Evolutionary conservation across 495 filamentous ascomycete genomes (phyloP).

Genomic region (Venustampulla echinocandica): DNA sequence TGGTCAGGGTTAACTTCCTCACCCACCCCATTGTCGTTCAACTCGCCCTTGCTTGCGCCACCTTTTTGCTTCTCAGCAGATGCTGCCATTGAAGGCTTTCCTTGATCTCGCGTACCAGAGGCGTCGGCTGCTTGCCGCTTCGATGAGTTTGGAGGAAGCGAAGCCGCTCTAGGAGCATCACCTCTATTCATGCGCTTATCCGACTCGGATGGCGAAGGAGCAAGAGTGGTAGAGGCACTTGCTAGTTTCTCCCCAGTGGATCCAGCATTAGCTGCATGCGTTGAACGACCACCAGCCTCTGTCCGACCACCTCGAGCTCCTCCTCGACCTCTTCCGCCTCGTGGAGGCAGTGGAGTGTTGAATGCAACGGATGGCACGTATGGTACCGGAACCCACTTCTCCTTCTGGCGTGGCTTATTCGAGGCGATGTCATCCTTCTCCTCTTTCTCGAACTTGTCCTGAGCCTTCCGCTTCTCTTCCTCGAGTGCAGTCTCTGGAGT

Average conservation of each 20-base stretch:
- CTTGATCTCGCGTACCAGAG: constrained; percentile 32
- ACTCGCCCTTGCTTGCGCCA: constrained; percentile 11
- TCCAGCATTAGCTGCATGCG: constrained; percentile 35
- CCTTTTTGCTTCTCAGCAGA: constrained; percentile 30
- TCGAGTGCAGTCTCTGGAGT: constrained; percentile 74
- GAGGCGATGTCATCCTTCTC: constrained; percentile 42
- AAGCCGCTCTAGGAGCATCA: constrained; percentile 16
- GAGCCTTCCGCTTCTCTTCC: constrained; percentile 59
- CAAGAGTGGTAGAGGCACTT: not conserved
- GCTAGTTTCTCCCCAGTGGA: constrained; percentile 34
- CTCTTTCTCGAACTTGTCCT: constrained; percentile 58
- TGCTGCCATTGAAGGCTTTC: constrained; percentile 28
- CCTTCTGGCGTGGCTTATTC: constrained; percentile 51
- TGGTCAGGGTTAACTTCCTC: constrained; percentile 7
- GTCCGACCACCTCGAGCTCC: constrained; percentile 39
- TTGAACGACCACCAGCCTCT: constrained; percentile 47
- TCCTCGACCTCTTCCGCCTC: constrained; percentile 51
- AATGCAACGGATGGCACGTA: constrained; percentile 76
- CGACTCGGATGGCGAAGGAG: constrained; percentile 2
- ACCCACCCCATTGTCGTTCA: not conserved
- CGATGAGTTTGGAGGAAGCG: constrained; percentile 24
- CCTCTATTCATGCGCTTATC: constrained; percentile 14
- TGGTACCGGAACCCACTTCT: constrained; percentile 63
- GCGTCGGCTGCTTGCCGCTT: constrained; percentile 42
- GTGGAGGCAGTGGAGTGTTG: constrained; percentile 64